Conservation (phyloP, 805 yeast species). For the Schwanniomyces sp. region DNA sequence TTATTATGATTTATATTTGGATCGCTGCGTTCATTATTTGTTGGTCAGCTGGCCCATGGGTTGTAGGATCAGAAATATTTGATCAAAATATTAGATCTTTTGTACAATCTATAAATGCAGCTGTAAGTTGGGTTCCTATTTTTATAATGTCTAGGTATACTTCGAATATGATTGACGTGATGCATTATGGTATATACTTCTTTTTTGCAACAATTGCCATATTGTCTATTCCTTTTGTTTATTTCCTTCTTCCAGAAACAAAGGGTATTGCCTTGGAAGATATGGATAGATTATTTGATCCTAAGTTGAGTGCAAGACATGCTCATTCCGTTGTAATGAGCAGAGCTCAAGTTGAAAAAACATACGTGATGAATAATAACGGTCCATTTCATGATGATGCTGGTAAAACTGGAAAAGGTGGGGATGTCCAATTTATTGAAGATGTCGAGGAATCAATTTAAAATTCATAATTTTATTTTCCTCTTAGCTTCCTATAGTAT, state of each 20-base stretch:
- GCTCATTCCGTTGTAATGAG: constrained; percentile 20
- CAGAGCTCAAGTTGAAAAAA: constrained; percentile 10
- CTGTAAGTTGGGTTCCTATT: constrained; percentile 40
- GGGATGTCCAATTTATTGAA: constrained; percentile 17
- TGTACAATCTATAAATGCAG: constrained; percentile 41
- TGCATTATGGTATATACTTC: constrained; percentile 37
- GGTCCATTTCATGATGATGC: constrained; percentile 20
- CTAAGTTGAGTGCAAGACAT: constrained; percentile 18
- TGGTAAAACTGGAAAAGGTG: constrained; percentile 9
- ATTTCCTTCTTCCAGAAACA: constrained; percentile 37
- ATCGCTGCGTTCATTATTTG: constrained; percentile 40
- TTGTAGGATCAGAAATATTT: constrained; percentile 38
- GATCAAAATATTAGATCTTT: constrained; percentile 41
- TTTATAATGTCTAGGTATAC: constrained; percentile 37
- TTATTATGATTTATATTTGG: constrained; percentile 43
- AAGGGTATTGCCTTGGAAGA: constrained; percentile 33
- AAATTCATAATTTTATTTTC: too few species aligned
- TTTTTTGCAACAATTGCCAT: constrained; percentile 36
- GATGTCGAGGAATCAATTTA: not conserved
- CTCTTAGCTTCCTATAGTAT: too few species aligned
- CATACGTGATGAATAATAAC: constrained; percentile 10
- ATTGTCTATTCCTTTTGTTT: constrained; percentile 36
- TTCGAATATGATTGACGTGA: constrained; percentile 30
- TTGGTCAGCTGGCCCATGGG: constrained; percentile 43
- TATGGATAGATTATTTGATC: constrained; percentile 23